Evolutionary conservation across 176 grass and related monocot species (phyloP), one percentile per base, ranked within the genome.

Genomic region (Oryza rufipogon): DNA sequence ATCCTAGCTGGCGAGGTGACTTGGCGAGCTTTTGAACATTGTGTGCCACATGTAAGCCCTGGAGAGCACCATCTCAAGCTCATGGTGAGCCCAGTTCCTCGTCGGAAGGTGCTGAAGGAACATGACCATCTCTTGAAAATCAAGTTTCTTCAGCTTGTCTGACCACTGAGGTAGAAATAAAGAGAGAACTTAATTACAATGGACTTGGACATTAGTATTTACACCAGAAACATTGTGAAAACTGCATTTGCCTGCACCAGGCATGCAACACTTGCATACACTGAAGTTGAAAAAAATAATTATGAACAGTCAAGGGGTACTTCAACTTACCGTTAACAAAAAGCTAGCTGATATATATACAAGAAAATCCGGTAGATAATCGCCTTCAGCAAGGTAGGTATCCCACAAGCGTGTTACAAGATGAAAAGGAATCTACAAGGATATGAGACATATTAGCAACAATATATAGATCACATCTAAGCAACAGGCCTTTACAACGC

Each of bases 101-200:
- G 97, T 99, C 1, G 97, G 97, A 36, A 99, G 81, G 75, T 94
- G 97, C 81, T 99, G 97, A 42, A 99, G 93, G 72, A 99, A 89
- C 97, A 99, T 99, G 34, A 99, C 97, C 91, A 96, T 91, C 76
- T 99, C 97, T 84, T 99, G 97, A 45, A 99, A 99, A 79, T 99
- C 97, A 41, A 99, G 51, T 76, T 94, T 94, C 81, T 94, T 87
- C 85, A 99, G 90, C 79, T 94, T 91, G 28, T 94, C 97, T 16
- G 97, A 96, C 97, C 97, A 99, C 97, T 99, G 80, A 70, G 65
- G 76, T 14, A 74, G 73, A 67, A 78, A 51, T 1, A 16, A 73
- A 73, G 23, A 4, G 5, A 67, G 79, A 84, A 3, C 30, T 19
- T 83, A 22, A 61, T 42, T 51, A 76, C 66, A 3, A 68, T 33